Conservation (phyloP, 805 yeast genomes). For the Saccharomycopsis sp. region DNA sequence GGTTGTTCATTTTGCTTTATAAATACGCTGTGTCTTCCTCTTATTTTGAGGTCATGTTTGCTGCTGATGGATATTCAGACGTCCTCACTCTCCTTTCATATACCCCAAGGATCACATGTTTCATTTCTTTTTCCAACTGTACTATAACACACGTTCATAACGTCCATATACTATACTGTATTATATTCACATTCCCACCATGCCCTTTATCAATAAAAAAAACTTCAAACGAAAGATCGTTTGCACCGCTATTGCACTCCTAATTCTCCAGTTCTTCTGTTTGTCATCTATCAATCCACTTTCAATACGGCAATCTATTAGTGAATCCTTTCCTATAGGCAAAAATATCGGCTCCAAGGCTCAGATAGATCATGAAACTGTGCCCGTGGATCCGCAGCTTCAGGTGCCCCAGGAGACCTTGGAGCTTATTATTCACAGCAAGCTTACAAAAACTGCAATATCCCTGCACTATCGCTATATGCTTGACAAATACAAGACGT, state of each 20-base stretch:
- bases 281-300: background rate
- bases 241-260: background rate
- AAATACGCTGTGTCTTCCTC: background rate
- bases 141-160: background rate
- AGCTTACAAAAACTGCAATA: constrained; percentile 11
- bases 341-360: background rate
- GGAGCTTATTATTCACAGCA: constrained; percentile 5
- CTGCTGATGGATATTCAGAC: too few relatives aligned
- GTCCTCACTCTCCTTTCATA: too few relatives aligned
- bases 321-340: background rate
- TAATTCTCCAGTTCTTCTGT: background rate
- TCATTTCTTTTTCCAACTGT: too few relatives aligned
- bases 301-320: background rate
- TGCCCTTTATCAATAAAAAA: background rate
- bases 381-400: background rate
- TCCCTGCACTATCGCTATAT: constrained; percentile 9
- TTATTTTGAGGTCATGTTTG: background rate
- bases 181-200: background rate
- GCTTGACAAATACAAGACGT: constrained; percentile 4
- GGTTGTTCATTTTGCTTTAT: background rate
- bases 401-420: background rate
- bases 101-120: too few relatives aligned
- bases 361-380: background rate
- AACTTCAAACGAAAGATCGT: background rate
- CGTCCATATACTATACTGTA: background rate